Conservation (phyloP, 2,329 filamentous ascomycete genomes). For the Colletotrichum tanaceti region DNA sequence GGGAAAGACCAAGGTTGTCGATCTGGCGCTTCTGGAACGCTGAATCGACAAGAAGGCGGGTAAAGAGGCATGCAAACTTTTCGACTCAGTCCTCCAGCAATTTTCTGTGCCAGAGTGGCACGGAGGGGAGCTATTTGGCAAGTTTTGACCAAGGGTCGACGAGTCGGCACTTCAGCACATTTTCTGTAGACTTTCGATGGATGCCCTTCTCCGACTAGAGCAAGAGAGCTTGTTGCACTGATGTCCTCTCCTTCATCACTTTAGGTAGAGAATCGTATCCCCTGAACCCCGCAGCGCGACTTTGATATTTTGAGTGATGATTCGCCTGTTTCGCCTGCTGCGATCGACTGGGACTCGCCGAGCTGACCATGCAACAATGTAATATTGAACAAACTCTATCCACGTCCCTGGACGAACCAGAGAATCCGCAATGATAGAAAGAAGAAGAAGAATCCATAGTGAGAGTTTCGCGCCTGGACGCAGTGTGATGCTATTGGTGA, state of each 20-base stretch:
- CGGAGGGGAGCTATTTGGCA: not conserved
- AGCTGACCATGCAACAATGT: not conserved
- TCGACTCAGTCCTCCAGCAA: not conserved
- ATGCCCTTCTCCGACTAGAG: not conserved
- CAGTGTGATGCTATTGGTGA: slow-evolving; percentile 9
- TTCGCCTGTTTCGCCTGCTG: not conserved
- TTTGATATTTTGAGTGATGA: not conserved
- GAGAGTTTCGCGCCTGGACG: slow-evolving; percentile 12
- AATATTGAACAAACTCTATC: not conserved
- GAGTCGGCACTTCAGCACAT: not conserved
- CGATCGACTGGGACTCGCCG: not conserved
- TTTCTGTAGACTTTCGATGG: not conserved
- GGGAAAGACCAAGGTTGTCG: not conserved
- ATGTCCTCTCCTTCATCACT: not conserved
- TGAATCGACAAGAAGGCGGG: not conserved
- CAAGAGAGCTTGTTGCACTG: not conserved
- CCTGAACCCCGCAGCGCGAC: no score
- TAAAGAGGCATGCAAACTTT: not conserved
- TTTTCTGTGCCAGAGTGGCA: no score
- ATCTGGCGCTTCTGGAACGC: slow-evolving; percentile 4
- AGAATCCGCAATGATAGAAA: slow-evolving; percentile 14
- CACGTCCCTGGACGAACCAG: slow-evolving; percentile 6
- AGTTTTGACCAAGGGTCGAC: not conserved
- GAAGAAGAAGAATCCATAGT: not conserved
- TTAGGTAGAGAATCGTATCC: not conserved